A percentile compares a stretch with the other conserved stretches of the same genome.
phyloP scores from a whole-genome alignment of 2,329 filamentous ascomycete genomes.

The Hymenoscyphus scutula region DNA sequence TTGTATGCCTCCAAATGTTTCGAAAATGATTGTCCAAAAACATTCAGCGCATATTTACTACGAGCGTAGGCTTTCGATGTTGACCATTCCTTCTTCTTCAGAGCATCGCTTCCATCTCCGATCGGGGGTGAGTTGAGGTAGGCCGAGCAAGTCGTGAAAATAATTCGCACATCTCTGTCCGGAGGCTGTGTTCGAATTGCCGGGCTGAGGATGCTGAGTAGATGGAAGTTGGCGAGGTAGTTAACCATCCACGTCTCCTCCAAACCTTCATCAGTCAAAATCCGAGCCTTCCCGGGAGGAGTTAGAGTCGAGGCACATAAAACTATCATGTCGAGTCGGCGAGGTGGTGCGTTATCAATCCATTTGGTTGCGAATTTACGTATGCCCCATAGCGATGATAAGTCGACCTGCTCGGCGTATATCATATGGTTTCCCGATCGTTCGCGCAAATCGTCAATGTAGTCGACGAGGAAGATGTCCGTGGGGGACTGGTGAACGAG shows the following conservation, averaged over 20 bases:
- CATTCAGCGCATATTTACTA: slow-evolving; percentile 77
- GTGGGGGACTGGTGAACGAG: slow-evolving; percentile 78
- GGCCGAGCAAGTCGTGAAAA: slow-evolving; percentile 82
- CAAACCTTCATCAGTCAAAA: slow-evolving; percentile 71
- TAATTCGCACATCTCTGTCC: slow-evolving; percentile 86
- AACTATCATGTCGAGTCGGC: slow-evolving; percentile 86
- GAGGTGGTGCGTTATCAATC: slow-evolving; percentile 91
- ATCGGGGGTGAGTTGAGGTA: slow-evolving; percentile 78
- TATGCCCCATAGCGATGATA: slow-evolving; percentile 84
- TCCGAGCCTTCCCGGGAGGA: slow-evolving; percentile 59
- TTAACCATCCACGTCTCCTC: slow-evolving; percentile 94
- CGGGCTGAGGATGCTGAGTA: slow-evolving; percentile 86
- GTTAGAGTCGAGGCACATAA: slow-evolving; percentile 80
- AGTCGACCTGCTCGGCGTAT: slow-evolving; percentile 92
- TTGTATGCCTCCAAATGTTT: slow-evolving; percentile 85
- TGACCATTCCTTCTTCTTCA: slow-evolving; percentile 52
- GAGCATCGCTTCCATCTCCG: slow-evolving; percentile 45
- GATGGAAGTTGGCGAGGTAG: slow-evolving; percentile 92
- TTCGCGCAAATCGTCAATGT: slow-evolving; percentile 81
- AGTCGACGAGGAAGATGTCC: slow-evolving; percentile 89
- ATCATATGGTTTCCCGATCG: slow-evolving; percentile 80
- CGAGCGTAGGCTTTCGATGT: slow-evolving; percentile 59
- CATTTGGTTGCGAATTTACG: slow-evolving; percentile 93
- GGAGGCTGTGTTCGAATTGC: slow-evolving; percentile 88
- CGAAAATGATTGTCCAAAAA: slow-evolving; percentile 87